These are phyloP conservation scores for Laburnicola sp. DNA, from an alignment of 2,329 filamentous ascomycete species.

Conservation along the genomic window DNA sequence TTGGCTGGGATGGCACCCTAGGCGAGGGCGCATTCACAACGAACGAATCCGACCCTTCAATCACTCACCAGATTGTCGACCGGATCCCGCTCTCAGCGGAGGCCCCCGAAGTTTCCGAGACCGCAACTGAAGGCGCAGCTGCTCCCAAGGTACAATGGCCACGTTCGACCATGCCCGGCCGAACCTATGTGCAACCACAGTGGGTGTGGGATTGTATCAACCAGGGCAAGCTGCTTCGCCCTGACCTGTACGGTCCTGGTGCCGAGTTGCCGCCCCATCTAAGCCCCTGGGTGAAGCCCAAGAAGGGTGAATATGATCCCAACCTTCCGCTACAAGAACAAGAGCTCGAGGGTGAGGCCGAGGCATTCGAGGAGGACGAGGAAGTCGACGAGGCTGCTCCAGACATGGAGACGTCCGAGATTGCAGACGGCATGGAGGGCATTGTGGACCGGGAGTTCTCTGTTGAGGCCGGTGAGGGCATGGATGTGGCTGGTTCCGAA, in stretches of 20 bases:
- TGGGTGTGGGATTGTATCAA: slow-evolving; percentile 99
- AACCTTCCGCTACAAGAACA: slow-evolving; percentile 83
- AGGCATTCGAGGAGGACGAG: slow-evolving; percentile 65
- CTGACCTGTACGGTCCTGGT: slow-evolving; percentile 87
- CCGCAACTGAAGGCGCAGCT: slow-evolving; percentile 58
- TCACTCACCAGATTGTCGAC: slow-evolving; percentile 96
- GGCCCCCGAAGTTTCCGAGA: slow-evolving; percentile 48
- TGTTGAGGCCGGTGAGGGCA: slow-evolving; percentile 53
- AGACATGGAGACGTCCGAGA: slow-evolving; percentile 47
- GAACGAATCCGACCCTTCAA: slow-evolving; percentile 81
- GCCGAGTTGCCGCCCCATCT: slow-evolving; percentile 89
- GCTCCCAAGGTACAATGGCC: slow-evolving; percentile 51
- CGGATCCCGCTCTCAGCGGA: slow-evolving; percentile 68
- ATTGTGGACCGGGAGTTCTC: slow-evolving; percentile 46
- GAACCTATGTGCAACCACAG: slow-evolving; percentile 92
- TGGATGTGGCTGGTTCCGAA: slow-evolving; percentile 53
- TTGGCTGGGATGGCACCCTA: slow-evolving; percentile 90
- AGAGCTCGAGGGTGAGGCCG: slow-evolving; percentile 81
- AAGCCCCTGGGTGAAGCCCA: slow-evolving; percentile 90
- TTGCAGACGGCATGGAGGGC: slow-evolving; percentile 32
- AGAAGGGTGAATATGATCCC: slow-evolving; percentile 88
- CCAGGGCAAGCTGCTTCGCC: slow-evolving; percentile 81
- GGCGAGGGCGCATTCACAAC: slow-evolving; percentile 92
- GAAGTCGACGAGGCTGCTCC: slow-evolving; percentile 45
- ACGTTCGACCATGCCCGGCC: slow-evolving; percentile 81